A percentile compares a stretch with the other conserved stretches of the same genome.
phyloP scores from a whole-genome alignment of 1,284 basidiomycete species.

The Cutaneotrichosporon cutaneum region DNA sequence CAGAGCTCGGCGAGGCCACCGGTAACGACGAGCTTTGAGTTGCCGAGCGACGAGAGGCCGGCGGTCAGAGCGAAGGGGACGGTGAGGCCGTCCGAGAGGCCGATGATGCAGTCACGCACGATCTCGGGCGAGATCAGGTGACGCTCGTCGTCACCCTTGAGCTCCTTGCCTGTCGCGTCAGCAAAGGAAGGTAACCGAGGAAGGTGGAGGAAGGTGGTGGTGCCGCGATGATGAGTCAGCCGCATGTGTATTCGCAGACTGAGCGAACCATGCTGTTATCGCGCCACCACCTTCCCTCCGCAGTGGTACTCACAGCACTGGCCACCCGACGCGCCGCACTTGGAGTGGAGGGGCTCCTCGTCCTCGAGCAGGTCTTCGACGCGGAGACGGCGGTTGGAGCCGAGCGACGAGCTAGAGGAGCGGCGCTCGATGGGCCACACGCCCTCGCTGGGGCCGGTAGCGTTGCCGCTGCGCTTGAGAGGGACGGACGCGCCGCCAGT shows the following conservation, averaged over 20 bases:
- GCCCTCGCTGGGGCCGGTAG: conserved; percentile 11
- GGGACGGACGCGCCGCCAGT: conserved; percentile 19
- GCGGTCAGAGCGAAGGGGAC: conserved; percentile 84
- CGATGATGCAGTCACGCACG: conserved; percentile 72
- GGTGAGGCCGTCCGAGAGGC: conserved; percentile 91
- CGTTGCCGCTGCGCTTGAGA: conserved; percentile 20
- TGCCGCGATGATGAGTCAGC: background rate
- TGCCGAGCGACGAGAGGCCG: conserved; percentile 84
- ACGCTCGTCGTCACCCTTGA: conserved; percentile 54
- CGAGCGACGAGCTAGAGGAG: conserved; percentile 17
- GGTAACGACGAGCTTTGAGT: conserved; percentile 81
- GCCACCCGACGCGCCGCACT: conserved; percentile 44
- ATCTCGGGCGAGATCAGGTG: conserved; percentile 53
- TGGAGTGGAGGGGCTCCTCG: conserved; percentile 42
- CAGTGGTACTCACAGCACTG: conserved; percentile 38
- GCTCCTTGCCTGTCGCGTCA: conserved; percentile 44
- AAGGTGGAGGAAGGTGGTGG: background rate
- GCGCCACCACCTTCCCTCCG: background rate
- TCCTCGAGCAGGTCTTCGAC: conserved; percentile 37
- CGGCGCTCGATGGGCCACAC: conserved; percentile 27
- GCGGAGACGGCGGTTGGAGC: conserved; percentile 17
- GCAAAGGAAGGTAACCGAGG: conserved; percentile 10
- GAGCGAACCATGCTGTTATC: background rate
- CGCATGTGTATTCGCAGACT: background rate
- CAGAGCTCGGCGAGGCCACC: conserved; percentile 89